These are phyloP conservation scores for Hortaea sp. DNA, from an alignment of 2,329 filamentous ascomycete genomes.

Conservation along the genomic window DNA sequence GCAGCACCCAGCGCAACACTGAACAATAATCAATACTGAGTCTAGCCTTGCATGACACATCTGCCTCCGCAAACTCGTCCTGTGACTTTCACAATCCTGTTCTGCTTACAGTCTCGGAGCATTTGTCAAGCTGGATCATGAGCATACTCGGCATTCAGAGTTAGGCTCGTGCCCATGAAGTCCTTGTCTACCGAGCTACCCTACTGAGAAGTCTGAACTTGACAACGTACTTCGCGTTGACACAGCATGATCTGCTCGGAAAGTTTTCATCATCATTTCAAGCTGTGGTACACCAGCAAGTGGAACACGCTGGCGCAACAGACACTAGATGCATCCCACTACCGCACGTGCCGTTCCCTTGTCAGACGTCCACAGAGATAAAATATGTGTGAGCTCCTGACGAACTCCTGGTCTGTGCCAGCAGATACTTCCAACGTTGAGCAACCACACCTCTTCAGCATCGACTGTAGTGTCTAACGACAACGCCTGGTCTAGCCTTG, in stretches of 20 bases:
- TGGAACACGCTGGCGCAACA: too few species aligned
- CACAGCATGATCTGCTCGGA: not conserved
- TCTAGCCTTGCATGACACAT: constrained; percentile 2
- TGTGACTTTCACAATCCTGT: constrained; percentile 1
- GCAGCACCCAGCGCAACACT: not conserved
- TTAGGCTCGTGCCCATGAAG: too few species aligned
- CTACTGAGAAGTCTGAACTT: too few species aligned
- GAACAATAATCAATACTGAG: not conserved
- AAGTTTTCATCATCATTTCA: not conserved
- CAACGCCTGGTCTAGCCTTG: too few species aligned
- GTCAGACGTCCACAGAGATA: constrained; percentile 11
- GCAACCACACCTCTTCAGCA: not conserved
- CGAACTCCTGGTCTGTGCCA: constrained; percentile 20
- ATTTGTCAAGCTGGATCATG: constrained; percentile 2
- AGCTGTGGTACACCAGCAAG: not conserved
- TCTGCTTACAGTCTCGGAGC: not conserved
- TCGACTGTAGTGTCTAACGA: too few species aligned
- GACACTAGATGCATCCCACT: constrained; percentile 3
- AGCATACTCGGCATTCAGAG: too few species aligned
- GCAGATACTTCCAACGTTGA: not conserved
- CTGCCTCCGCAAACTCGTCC: not conserved
- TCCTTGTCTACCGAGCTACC: too few species aligned
- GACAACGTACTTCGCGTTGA: not conserved
- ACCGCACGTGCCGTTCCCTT: constrained; percentile 16
- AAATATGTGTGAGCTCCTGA: constrained; percentile 2